Evolutionary conservation across 2,329 filamentous ascomycete genomes (phyloP).

Genomic region (Aciculosporium take): DNA sequence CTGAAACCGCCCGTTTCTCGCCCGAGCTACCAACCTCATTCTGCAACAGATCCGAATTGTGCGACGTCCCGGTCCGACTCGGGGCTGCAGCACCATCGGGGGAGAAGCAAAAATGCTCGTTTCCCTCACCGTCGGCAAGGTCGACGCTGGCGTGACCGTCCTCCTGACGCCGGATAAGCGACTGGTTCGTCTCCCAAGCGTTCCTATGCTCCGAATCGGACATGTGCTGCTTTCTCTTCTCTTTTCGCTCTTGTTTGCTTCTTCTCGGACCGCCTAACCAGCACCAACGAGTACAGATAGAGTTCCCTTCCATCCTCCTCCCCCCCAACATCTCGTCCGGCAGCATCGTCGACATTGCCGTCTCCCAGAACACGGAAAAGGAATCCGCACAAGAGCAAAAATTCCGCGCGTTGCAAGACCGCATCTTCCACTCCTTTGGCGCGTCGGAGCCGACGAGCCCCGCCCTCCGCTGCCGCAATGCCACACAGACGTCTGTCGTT

Average conservation of each 20-base stretch:
- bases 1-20: no score
- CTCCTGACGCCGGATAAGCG: conserved; percentile 94
- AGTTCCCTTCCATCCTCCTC: conserved; percentile 94
- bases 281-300: conserved; percentile 50
- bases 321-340: conserved; percentile 90
- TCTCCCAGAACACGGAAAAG: conserved; percentile 69
- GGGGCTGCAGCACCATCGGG: neutral
- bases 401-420: conserved; percentile 76
- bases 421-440: conserved; percentile 79
- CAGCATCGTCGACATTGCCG: conserved; percentile 95
- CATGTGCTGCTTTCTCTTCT: neutral
- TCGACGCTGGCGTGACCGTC: conserved; percentile 95
- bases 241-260: no score
- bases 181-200: conserved; percentile 41
- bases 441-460: conserved; percentile 62
- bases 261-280: neutral
- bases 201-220: neutral
- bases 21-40: no score
- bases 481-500: conserved; percentile 94
- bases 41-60: no score
- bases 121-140: conserved; percentile 96
- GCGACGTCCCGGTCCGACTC: neutral
- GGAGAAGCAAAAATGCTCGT: conserved; percentile 77
- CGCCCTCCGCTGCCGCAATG: conserved; percentile 81
- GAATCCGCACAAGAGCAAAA: conserved; percentile 60